A percentile compares a stretch with the other conserved stretches of the same genome.
phyloP scores from a whole-genome alignment of 2,329 filamentous ascomycete species.

The Ophiostoma populinum region DNA sequence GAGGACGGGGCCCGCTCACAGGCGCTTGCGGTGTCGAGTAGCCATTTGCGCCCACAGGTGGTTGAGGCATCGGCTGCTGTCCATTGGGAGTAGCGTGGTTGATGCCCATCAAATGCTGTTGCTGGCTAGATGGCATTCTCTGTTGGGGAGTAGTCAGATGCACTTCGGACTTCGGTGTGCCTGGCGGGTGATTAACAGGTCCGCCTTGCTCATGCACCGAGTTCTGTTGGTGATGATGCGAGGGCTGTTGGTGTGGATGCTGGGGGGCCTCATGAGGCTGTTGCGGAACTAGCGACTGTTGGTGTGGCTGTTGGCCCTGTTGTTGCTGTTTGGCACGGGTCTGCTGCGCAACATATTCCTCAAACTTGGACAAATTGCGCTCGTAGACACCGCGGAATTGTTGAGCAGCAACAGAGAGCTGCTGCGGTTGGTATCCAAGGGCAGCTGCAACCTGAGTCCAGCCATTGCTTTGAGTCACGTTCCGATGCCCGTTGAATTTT shows the following conservation, averaged over 20 bases:
- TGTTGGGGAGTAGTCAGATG: conserved; percentile 17
- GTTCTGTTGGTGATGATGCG: conserved; percentile 3
- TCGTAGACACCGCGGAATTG: conserved; percentile 62
- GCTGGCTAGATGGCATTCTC: conserved; percentile 20
- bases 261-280: conserved; percentile 6
- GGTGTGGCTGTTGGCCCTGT: conserved; percentile 15
- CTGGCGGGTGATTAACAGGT: conserved; percentile 18
- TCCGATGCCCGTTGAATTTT: conserved; percentile 61
- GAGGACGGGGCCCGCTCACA: not conserved
- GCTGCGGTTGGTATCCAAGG: conserved; percentile 42
- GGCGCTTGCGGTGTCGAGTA: conserved; percentile 17
- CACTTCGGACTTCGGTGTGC: conserved; percentile 27
- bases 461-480: conserved; percentile 47
- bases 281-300: too few relatives aligned
- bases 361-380: conserved; percentile 59
- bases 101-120: conserved; percentile 20
- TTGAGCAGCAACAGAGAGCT: conserved; percentile 47
- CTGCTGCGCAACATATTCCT: conserved; percentile 41
- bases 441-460: conserved; percentile 59
- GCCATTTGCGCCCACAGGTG: conserved; percentile 28
- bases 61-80: conserved; percentile 14
- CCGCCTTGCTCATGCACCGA: conserved; percentile 3
- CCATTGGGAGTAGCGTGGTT: conserved; percentile 30
- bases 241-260: conserved; percentile 5
- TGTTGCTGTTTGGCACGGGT: conserved; percentile 22